Percentiles rank a stretch among this genome's conserved stretches.
phyloP scores from a whole-genome alignment of 257 asterid species.

The Scutellaria minor region DNA sequence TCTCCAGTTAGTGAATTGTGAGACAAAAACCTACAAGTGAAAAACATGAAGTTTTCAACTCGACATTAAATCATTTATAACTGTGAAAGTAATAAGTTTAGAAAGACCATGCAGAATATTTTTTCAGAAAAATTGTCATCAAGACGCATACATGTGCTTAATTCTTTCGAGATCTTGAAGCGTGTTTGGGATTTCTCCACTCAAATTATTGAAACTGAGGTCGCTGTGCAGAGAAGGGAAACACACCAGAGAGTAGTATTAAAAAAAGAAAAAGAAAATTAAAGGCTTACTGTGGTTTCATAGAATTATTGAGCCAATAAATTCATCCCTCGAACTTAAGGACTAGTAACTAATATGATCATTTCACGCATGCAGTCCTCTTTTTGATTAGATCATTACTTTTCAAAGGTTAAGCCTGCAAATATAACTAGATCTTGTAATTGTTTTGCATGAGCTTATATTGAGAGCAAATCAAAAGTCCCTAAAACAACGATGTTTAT shows the following conservation, averaged over 20 bases:
- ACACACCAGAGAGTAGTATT: too few relatives aligned
- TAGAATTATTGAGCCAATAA: too few relatives aligned
- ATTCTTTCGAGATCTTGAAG: constrained; percentile 23
- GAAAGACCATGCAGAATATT: background rate
- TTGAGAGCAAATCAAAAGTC: too few relatives aligned
- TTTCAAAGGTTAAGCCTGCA: too few relatives aligned
- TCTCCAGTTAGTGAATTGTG: constrained; percentile 72
- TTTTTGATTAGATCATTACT: too few relatives aligned
- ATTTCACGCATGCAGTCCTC: too few relatives aligned
- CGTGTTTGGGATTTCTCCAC: constrained; percentile 52
- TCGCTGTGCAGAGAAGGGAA: constrained; percentile 58
- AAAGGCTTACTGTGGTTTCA: too few relatives aligned
- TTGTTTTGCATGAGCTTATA: background rate
- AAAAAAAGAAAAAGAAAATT: too few relatives aligned
- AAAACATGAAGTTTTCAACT: constrained; percentile 7
- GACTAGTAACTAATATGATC: background rate
- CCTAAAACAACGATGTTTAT: background rate
- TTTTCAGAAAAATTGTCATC: background rate
- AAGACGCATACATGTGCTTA: constrained; percentile 50
- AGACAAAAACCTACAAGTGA: constrained; percentile 64
- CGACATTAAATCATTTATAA: background rate
- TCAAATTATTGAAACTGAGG: constrained; percentile 78
- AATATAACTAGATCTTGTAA: too few relatives aligned
- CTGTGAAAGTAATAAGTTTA: background rate
- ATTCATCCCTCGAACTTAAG: too few relatives aligned